Base-by-base conservation (phyloP, 352 stramenopile genomes). In the Lagenidium giganteum region DNA sequence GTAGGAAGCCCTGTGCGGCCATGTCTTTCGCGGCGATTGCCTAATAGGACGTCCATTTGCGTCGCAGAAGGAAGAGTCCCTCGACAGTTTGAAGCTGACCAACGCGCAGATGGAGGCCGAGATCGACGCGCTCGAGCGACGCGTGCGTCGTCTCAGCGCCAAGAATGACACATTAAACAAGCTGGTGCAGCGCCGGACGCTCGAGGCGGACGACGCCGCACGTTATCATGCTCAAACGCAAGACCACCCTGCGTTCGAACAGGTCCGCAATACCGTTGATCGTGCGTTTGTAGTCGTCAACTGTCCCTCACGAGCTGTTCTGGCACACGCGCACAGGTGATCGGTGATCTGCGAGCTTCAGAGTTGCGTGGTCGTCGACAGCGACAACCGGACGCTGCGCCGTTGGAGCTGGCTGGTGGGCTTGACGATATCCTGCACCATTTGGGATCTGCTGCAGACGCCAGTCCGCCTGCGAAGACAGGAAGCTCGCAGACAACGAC, bases 31-130 rank as follows among this genome's bases (percentile, higher is more conserved):
- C n/a, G n/a, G n/a, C n/a, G n/a, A n/a, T n/a, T n/a, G n/a, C n/a
- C n/a, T n/a, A n/a, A n/a, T n/a, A n/a, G n/a, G n/a, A n/a, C n/a
- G n/a, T n/a, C n/a, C n/a, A n/a, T 21, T 36, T 18, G 46, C 46
- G 23, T 24, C 29, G 34, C 37, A 50, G 29, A 18, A 37, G 13
- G 25, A 57, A 24, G 57, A 66, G 12, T 62, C 64, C 12, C 50
- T 75, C 30, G 64, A 71, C 7, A 23, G 31, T n/a, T 16, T 70
- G 13, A 13, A 45, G 23, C 25, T 28, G 5, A 23, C 32, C 16
- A 71, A 69, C 29, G 34, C 42, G 7, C 18, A 3, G 9, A 38
- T 75, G n/a, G 57, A 64, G 25, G 25, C 32, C 9, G 61, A 75
- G 9, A 57, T 75, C 38, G 31, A 42, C 11, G 41, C 23, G 24